phyloP scores from a whole-genome alignment of 2,329 filamentous ascomycete species.

The Sporothrix inflata region DNA sequence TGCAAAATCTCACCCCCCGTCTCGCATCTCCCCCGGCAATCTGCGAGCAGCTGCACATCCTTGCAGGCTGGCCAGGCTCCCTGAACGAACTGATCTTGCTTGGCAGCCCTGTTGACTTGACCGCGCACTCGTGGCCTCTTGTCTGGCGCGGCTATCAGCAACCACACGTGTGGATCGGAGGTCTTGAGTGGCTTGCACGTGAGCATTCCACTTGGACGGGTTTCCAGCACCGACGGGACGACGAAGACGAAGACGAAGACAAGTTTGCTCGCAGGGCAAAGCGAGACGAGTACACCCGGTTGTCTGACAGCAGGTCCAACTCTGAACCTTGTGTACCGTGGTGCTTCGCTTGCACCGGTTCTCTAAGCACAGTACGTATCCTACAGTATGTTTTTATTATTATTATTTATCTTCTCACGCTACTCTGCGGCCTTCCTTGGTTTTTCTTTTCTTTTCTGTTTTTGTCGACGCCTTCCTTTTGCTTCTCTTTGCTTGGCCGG shows the following conservation, averaged over 20 bases:
- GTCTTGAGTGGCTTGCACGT: background rate
- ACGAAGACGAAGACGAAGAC: background rate
- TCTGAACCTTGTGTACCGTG: background rate
- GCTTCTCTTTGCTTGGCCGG: slow-evolving; percentile 3
- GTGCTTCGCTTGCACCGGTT: background rate
- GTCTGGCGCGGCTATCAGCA: background rate
- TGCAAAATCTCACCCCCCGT: slow-evolving; percentile 6
- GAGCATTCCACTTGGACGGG: background rate
- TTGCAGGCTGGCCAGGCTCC: background rate
- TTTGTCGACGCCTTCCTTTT: background rate
- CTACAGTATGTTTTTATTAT: background rate
- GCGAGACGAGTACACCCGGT: slow-evolving; percentile 7
- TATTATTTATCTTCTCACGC: too few relatives aligned
- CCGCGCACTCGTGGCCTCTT: background rate
- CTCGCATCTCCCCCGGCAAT: slow-evolving; percentile 17
- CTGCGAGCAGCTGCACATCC: slow-evolving; percentile 12
- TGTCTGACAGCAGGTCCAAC: background rate
- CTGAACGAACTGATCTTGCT: slow-evolving; percentile 1
- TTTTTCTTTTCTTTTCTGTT: background rate
- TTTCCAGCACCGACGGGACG: background rate
- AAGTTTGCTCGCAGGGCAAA: slow-evolving; percentile 18
- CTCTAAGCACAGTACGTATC: background rate
- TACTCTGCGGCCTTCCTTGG: background rate
- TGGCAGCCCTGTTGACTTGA: slow-evolving; percentile 14
- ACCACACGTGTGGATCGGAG: background rate